phyloP scores from a whole-genome alignment of 345 rosid species.

The Syzygium grande region DNA sequence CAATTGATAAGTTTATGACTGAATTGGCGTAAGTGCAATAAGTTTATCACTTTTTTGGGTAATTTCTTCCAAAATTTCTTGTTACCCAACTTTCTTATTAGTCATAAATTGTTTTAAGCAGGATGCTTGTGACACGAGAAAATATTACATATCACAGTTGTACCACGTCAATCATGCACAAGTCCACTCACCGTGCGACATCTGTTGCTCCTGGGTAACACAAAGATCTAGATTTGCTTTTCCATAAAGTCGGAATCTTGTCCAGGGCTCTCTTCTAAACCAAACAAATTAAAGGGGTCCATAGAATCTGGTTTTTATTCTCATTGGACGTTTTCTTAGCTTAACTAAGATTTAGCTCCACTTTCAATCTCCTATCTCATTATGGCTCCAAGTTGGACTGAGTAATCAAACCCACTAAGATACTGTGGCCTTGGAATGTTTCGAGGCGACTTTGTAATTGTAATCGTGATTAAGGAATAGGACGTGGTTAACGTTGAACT shows the following conservation, averaged over 20 bases:
- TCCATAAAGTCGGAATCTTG: not conserved
- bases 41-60: too few relatives aligned
- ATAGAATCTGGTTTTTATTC: not conserved
- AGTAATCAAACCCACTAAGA: not conserved
- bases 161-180: fast-evolving
- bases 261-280: not conserved
- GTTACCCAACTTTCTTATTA: not conserved
- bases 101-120: not conserved
- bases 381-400: not conserved
- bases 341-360: not conserved
- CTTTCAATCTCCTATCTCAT: not conserved
- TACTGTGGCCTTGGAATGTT: not conserved
- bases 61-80: not conserved
- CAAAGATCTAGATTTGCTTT: not conserved
- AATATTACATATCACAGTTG: not conserved
- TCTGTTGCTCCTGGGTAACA: fast-evolving
- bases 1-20: too few relatives aligned
- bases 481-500: not conserved
- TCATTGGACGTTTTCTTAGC: not conserved
- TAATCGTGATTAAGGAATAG: not conserved
- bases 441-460: not conserved
- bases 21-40: too few relatives aligned
- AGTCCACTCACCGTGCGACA: not conserved
- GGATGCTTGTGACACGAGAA: not conserved
- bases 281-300: not conserved